Base-by-base conservation (phyloP, 148 eudicot species). In the Fagopyrum homotropicum region DNA sequence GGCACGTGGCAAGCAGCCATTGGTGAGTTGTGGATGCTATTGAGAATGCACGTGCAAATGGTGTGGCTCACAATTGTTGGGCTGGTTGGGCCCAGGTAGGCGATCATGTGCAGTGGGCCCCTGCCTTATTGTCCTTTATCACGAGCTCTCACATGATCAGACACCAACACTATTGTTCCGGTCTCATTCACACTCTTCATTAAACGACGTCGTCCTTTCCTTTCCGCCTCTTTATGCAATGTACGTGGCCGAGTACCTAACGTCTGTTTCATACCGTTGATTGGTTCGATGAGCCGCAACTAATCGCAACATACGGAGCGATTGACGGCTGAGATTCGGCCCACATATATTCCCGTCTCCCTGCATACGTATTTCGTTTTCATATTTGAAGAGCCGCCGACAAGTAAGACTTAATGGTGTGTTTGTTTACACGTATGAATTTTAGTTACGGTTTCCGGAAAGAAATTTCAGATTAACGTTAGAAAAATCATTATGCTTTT, bases 21-120 rank as follows among this genome's bases (percentile, higher is more conserved):
- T 66, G 71, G 71, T 43, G 46, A 7, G 16, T 1, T 40, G 47
- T 40, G 71, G 71, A 43, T 4, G 47, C 30, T 45, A 35, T 35
- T 66, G 46, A 66, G 47, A 14, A 12, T 61, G 71, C 71, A 35
- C 17, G 71, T 66, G 71, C 71, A 15, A 40, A 35, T 40, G 71
- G 15, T 40, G 71, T 40, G 17, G 45, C 71, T 35, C 29, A 12
- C 45, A 10, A 30, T 63, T 40, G 71, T 66, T 44, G 9, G 15
- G 43, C 45, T 66, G 68, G 68, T 26, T 40, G 68, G 68, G 68
- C 71, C 71, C 71, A 66, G 44, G 16, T 10, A 12, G 45, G 71
- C 15, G 69, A 66, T 14, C 71, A 66, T 66, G 71, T 66, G 46
- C 71, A 5, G 71, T 40, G 46, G 71, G 71, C 14, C 71, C 71